phyloP scores from a whole-genome alignment of 176 grass and related monocot genomes.

The Alloteropsis semialata region DNA sequence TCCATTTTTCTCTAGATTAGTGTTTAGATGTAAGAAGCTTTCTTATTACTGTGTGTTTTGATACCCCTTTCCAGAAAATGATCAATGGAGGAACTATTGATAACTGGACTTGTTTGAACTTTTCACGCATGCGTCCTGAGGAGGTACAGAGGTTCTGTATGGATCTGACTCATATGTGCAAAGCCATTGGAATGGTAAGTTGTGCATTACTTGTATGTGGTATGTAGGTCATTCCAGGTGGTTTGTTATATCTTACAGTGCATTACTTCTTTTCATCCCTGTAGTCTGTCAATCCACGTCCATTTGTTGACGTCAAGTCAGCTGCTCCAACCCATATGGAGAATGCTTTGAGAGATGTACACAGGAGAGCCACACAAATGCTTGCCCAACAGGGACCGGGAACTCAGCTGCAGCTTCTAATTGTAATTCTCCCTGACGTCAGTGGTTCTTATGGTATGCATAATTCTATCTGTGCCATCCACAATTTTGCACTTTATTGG shows the following conservation, averaged over 20 bases:
- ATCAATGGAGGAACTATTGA: constrained; percentile 62
- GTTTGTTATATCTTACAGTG: background rate
- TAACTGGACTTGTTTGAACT: constrained; percentile 68
- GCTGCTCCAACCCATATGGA: constrained; percentile 41
- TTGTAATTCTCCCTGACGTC: constrained; percentile 65
- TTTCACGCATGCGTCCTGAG: constrained; percentile 40
- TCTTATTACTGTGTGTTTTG: background rate
- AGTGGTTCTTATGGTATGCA: constrained; percentile 65
- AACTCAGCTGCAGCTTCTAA: constrained; percentile 62
- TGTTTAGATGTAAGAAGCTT: background rate
- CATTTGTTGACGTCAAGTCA: constrained; percentile 32
- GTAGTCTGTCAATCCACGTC: constrained; percentile 49
- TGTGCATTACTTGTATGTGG: background rate
- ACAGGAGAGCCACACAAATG: constrained; percentile 17
- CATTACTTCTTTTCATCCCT: constrained; percentile 9
- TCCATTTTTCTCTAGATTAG: background rate
- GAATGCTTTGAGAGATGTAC: constrained; percentile 49
- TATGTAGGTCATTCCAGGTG: background rate
- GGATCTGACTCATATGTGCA: constrained; percentile 66
- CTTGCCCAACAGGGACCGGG: background rate
- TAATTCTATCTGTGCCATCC: background rate
- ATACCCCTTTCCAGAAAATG: constrained; percentile 58
- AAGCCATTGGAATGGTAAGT: constrained; percentile 64
- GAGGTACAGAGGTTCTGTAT: constrained; percentile 54
- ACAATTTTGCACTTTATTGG: background rate